These are phyloP conservation scores for Dentipellis fragilis DNA, from an alignment of 768 basidiomycete genomes.

Conservation along the genomic window DNA sequence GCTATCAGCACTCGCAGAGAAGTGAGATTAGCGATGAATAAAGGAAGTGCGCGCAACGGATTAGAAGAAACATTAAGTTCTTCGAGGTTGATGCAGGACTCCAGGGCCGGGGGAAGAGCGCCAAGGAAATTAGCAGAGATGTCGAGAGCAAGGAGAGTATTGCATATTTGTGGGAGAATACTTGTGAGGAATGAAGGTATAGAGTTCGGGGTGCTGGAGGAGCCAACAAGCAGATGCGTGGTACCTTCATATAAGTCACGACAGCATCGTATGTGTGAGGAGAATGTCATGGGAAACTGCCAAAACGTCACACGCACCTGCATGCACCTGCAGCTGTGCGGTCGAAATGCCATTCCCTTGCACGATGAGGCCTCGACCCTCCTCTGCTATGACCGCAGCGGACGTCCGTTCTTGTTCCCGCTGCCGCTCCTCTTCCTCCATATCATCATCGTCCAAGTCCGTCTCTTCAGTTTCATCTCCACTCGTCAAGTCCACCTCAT, in stretches of 20 bases:
- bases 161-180: constrained; percentile 61
- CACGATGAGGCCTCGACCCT: constrained; percentile 78
- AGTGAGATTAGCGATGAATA: constrained; percentile 68
- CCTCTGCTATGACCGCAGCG: constrained; percentile 70
- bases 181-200: constrained; percentile 67
- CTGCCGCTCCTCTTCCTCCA: constrained; percentile 38
- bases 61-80: constrained; percentile 93
- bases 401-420: constrained; percentile 64
- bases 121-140: constrained; percentile 83
- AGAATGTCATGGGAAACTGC: neutral
- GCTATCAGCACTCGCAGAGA: constrained; percentile 84
- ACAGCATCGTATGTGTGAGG: neutral
- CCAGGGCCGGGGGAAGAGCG: constrained; percentile 74
- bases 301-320: constrained; percentile 42
- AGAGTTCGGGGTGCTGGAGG: constrained; percentile 64
- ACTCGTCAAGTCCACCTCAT: constrained; percentile 51
- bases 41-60: constrained; percentile 83
- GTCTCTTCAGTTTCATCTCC: constrained; percentile 41
- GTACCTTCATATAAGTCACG: constrained; percentile 44
- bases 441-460: constrained; percentile 33
- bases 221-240: constrained; percentile 88
- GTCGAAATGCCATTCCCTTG: constrained; percentile 56
- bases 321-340: constrained; percentile 51
- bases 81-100: constrained; percentile 73
- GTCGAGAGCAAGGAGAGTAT: constrained; percentile 83